Conservation (phyloP, 768 basidiomycete species). For the Tricholoma matsutake region DNA sequence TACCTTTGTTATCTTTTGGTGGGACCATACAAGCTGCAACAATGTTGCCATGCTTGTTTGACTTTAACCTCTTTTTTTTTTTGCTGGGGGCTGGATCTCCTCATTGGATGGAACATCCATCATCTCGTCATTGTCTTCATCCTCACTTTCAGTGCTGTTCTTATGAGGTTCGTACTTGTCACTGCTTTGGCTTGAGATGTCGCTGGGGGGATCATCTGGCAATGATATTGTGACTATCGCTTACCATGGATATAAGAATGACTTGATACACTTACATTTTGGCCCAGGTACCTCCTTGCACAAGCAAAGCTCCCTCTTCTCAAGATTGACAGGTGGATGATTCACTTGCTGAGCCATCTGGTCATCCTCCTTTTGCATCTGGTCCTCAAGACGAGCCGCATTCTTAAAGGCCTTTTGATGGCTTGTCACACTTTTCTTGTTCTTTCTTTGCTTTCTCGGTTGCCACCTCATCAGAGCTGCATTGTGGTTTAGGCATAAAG, state of each 20-base stretch:
- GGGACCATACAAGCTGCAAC: too few relatives aligned
- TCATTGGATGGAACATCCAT: background rate
- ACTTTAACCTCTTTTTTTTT: too few relatives aligned
- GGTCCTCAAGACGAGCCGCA: background rate
- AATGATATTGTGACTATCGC: background rate
- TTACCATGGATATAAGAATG: too few relatives aligned
- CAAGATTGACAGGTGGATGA: too few relatives aligned
- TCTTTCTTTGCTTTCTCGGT: background rate
- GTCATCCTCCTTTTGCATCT: background rate
- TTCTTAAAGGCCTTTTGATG: background rate
- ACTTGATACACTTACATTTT: background rate
- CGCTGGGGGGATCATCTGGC: background rate
- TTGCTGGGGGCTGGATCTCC: background rate
- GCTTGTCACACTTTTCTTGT: background rate
- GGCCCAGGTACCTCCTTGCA: background rate
- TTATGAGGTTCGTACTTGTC: background rate
- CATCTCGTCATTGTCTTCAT: background rate
- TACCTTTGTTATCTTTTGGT: too few relatives aligned
- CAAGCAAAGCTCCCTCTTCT: too few relatives aligned
- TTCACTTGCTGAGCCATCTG: background rate
- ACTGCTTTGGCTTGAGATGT: background rate
- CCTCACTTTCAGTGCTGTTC: background rate
- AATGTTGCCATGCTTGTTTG: too few relatives aligned
- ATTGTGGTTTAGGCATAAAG: background rate
- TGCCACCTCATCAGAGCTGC: background rate